These are phyloP conservation scores for Hibiscus tridactylites DNA, from an alignment of 345 rosid genomes.

Conservation along the genomic window DNA sequence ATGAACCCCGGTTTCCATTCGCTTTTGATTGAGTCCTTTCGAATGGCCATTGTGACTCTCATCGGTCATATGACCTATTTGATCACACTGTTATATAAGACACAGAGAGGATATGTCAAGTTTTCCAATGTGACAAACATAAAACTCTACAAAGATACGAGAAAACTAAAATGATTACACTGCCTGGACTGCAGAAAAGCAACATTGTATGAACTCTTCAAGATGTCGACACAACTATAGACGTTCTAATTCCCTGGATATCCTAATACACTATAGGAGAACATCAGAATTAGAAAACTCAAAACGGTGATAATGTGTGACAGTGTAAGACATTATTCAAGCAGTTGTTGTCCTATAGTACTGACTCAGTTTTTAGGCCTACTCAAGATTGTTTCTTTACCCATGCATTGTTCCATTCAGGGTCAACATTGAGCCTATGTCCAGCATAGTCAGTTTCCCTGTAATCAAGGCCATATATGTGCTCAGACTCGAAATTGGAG, in stretches of 20 bases:
- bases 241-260: not conserved
- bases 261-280: not conserved
- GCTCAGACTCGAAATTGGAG: not conserved
- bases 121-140: not conserved
- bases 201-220: not conserved
- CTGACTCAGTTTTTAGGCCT: not conserved
- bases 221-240: not conserved
- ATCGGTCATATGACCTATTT: not conserved
- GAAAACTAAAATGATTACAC: not conserved
- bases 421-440: not conserved
- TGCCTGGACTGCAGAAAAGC: constrained; percentile 4
- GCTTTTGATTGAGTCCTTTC: not conserved
- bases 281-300: not conserved
- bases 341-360: not conserved
- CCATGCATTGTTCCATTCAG: not conserved
- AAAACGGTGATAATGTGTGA: not conserved
- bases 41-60: not conserved
- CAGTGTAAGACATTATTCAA: not conserved
- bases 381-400: constrained; percentile 9
- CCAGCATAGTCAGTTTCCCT: not conserved
- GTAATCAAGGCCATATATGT: not conserved
- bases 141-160: not conserved
- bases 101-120: not conserved
- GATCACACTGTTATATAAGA: not conserved
- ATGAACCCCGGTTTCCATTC: not conserved